phyloP scores from a whole-genome alignment of 2,329 filamentous ascomycete genomes.

The Helotiales sp. region DNA sequence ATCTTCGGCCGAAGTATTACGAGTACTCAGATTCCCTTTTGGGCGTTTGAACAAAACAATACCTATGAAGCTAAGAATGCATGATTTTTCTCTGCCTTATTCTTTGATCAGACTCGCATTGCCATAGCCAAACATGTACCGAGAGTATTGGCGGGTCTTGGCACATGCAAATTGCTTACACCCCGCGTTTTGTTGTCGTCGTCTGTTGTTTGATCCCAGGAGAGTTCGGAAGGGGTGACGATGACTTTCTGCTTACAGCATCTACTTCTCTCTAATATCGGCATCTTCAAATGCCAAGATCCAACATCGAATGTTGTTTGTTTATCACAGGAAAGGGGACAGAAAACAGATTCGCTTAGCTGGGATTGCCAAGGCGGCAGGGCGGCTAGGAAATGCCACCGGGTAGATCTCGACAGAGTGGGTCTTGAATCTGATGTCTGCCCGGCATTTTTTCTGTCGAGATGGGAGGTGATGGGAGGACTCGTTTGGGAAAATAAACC shows the following conservation, averaged over 20 bases:
- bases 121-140: not conserved
- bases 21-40: not conserved
- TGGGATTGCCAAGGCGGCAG: too few relatives aligned
- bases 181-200: not conserved
- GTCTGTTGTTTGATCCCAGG: not conserved
- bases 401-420: too few relatives aligned
- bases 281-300: not conserved
- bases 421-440: too few relatives aligned
- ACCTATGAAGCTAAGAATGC: not conserved
- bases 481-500: too few relatives aligned
- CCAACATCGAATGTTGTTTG: not conserved
- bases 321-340: too few relatives aligned
- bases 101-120: not conserved
- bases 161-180: not conserved
- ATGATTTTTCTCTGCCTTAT: not conserved
- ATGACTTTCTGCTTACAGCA: not conserved
- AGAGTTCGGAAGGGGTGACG: not conserved
- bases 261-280: not conserved
- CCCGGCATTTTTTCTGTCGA: too few relatives aligned
- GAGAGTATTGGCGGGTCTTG: not conserved
- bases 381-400: too few relatives aligned
- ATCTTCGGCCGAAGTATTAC: not conserved
- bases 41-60: not conserved
- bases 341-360: too few relatives aligned
- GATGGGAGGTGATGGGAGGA: too few relatives aligned